Base-by-base conservation (phyloP, 345 rosid species). In the Hibiscus tridactylites region DNA sequence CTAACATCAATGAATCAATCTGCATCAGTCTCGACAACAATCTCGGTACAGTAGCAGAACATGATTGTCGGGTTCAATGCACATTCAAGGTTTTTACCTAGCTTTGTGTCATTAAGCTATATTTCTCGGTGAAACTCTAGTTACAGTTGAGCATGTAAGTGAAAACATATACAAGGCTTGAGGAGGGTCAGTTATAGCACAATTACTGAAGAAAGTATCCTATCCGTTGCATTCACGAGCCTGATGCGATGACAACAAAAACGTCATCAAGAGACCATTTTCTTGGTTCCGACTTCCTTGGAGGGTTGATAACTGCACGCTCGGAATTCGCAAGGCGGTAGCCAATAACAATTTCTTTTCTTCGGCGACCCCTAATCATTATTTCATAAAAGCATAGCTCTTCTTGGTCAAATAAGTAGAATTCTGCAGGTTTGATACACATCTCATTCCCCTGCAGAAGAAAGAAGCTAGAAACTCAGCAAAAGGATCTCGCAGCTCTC, bases 261-360 rank as follows among this genome's bases (percentile, higher is more conserved):
- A 93, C 92, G 81, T 88, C 98, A 76, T 79, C 96, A 57, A 89
- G 82, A 0, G 96, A 88, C 98, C 98, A 93, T 85, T 85, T 91
- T 78, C 83, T 83, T 66, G 74, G 83, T 66, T 80, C 81, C 5
- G 84, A 88, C 75, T 91, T 93, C 44, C 79, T 78, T 0, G 80
- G 73, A 60, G 97, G 97, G 79, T 91, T 93, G 59, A 91, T 91
- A 68, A 89, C 72, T 52, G 95, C 97, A 24, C 79, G 81, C 46
- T 91, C 97, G 12, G 82, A 66, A 58, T 77, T 76, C 29, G 89
- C 88, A 29, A 85, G 90, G 37, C 98, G 93, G 77, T 86, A 89
- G 21, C 97, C 98, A 3, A 91, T 88, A 29, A 89, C 85, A 29
- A 89, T 87, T 82, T 93, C 95, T 10, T 31, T 72, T 60, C 97